Conservation (phyloP, 163 green algal species). For the Prototheca wickerhamii region DNA sequence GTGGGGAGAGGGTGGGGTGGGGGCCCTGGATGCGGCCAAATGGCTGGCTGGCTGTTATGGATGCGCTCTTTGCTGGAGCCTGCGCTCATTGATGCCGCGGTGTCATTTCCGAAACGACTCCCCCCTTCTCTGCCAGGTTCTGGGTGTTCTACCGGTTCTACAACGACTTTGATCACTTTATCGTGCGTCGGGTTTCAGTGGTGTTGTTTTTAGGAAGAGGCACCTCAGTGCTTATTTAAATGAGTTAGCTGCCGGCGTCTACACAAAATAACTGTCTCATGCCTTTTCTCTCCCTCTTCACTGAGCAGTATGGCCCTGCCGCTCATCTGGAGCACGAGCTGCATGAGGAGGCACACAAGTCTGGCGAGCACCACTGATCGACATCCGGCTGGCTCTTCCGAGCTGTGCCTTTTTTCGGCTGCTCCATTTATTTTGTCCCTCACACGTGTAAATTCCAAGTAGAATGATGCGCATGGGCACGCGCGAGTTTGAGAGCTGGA, state of each 20-base stretch:
- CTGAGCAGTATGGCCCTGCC: constrained; percentile 40
- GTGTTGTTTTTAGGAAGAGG: not conserved
- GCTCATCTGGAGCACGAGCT: constrained; percentile 43
- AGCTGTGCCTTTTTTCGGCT: no score
- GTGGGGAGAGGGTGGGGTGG: not conserved
- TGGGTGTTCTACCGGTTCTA: constrained; percentile 55
- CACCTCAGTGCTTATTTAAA: not conserved
- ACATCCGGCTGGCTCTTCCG: no score
- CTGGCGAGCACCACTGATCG: not conserved
- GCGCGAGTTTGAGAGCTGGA: no score
- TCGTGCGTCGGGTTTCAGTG: constrained; percentile 18
- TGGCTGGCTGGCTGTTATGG: not conserved
- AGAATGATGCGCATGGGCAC: not conserved
- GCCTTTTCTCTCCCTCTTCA: not conserved
- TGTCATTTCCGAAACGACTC: no score
- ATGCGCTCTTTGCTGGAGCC: not conserved
- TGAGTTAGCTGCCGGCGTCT: not conserved
- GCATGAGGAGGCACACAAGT: constrained; percentile 11
- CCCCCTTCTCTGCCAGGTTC: constrained; percentile 34
- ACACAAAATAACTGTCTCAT: not conserved
- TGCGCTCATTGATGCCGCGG: not conserved
- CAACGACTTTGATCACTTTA: constrained; percentile 44
- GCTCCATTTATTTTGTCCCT: not conserved
- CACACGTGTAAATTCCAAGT: no score
- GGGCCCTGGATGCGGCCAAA: not conserved